Percentiles rank a stretch among this genome's conserved stretches.
Conservation (phyloP, 768 basidiomycete genomes). For the Pulveroboletus ravenelii region DNA sequence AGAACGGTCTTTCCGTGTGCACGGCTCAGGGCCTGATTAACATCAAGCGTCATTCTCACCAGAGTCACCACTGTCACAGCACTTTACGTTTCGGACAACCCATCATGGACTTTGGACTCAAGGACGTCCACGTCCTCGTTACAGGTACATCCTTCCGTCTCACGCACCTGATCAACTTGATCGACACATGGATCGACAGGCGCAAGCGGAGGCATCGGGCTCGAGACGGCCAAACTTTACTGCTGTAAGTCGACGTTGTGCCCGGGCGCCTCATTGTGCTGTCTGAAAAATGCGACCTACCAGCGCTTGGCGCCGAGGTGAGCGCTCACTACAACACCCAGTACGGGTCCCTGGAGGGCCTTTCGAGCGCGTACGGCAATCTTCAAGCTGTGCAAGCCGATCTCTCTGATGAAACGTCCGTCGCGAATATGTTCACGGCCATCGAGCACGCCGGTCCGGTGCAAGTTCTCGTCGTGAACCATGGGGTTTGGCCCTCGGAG, state of each 20-base stretch:
- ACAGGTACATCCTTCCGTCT: conserved; percentile 44
- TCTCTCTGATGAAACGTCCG: conserved; percentile 53
- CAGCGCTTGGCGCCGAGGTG: conserved; percentile 68
- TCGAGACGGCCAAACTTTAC: conserved; percentile 54
- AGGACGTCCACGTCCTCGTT: conserved; percentile 60
- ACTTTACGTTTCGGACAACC: not conserved
- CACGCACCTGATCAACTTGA: not conserved
- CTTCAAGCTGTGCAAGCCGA: conserved; percentile 48
- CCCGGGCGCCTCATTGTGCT: not conserved
- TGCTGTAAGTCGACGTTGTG: conserved; percentile 37
- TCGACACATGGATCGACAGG: conserved; percentile 35
- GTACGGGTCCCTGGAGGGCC: conserved; percentile 35
- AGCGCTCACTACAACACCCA: conserved; percentile 69
- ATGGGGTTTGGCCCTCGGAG: conserved; percentile 47
- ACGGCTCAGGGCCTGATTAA: not conserved
- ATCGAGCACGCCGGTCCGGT: conserved; percentile 42
- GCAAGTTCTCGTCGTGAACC: conserved; percentile 58
- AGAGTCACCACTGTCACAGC: not conserved
- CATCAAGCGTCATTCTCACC: not conserved
- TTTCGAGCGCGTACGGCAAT: conserved; percentile 34
- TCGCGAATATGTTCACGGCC: conserved; percentile 44
- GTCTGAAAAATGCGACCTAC: not conserved
- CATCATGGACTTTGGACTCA: conserved; percentile 52
- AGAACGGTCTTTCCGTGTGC: conserved; percentile 2
- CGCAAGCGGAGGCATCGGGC: conserved; percentile 72